A percentile compares a stretch with the other conserved stretches of the same genome.
Evolutionary conservation across 257 asterid genomes (phyloP).

Genomic region (Nicotiana tabacum): DNA sequence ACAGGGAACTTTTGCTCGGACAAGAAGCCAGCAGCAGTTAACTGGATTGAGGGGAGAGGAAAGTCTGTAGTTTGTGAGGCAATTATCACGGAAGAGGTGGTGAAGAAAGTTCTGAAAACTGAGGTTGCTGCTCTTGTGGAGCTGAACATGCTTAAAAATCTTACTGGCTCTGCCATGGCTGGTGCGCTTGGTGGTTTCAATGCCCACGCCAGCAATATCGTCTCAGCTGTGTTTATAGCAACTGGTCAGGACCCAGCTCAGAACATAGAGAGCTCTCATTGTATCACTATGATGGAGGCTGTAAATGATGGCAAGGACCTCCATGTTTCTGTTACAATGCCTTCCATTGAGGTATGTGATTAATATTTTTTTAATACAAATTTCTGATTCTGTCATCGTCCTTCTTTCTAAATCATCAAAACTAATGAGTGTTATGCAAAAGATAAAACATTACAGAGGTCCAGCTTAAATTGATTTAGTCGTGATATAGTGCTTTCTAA

Average conservation of each 20-base stretch:
- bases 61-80: constrained; percentile 53
- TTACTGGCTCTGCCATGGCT: constrained; percentile 48
- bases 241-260: constrained; percentile 58
- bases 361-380: neutral
- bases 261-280: constrained; percentile 51
- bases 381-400: neutral
- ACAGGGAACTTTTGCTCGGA: constrained; percentile 46
- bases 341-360: constrained; percentile 44
- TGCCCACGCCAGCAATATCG: constrained; percentile 51
- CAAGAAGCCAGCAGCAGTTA: constrained; percentile 54
- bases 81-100: constrained; percentile 40
- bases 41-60: constrained; percentile 56
- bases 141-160: constrained; percentile 51
- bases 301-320: constrained; percentile 46
- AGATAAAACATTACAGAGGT: neutral
- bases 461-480: neutral
- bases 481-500: neutral
- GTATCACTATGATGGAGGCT: constrained; percentile 53
- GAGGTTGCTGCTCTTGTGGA: constrained; percentile 44
- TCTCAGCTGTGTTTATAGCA: constrained; percentile 41
- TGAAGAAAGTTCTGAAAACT: constrained; percentile 42
- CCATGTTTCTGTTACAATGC: constrained; percentile 51
- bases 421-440: neutral
- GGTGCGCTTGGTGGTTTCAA: constrained; percentile 57
- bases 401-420: neutral